Evolutionary conservation across 78 protist species (phyloP).

Genomic region (Chrysochromulina tobinii): DNA sequence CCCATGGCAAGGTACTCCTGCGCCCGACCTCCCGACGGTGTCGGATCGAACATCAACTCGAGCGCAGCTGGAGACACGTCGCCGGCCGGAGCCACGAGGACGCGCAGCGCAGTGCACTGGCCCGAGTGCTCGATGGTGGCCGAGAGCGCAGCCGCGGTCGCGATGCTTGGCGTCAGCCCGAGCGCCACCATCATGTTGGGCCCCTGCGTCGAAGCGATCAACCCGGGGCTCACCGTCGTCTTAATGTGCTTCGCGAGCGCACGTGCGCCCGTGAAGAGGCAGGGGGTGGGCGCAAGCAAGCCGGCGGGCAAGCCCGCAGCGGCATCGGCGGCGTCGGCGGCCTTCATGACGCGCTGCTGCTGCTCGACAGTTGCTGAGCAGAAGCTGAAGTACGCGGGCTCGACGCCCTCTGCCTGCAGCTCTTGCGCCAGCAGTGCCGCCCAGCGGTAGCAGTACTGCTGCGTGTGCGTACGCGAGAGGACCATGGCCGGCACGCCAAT

Average conservation of each 20-base stretch:
- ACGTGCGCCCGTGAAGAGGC: no score
- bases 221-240: background rate
- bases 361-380: no score
- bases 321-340: no score
- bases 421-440: background rate
- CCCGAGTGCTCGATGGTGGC: constrained; percentile 54
- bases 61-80: background rate
- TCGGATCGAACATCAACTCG: background rate
- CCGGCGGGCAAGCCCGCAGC: no score
- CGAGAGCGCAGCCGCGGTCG: constrained; percentile 7
- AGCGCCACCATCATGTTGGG: constrained; percentile 41
- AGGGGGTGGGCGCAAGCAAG: no score
- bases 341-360: no score
- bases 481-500: constrained; percentile 52
- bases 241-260: no score
- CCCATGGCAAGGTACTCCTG: no score
- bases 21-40: no score
- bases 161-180: background rate
- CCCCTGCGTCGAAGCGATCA: constrained; percentile 30
- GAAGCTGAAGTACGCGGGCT: no score
- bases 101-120: constrained; percentile 44
- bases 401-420: background rate
- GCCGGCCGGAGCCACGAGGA: background rate
- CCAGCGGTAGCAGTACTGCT: constrained; percentile 52
- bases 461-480: constrained; percentile 50